Percentiles rank a stretch among this genome's conserved stretches.
phyloP scores from a whole-genome alignment of 2,329 filamentous ascomycete species.

The Phoma sp. region DNA sequence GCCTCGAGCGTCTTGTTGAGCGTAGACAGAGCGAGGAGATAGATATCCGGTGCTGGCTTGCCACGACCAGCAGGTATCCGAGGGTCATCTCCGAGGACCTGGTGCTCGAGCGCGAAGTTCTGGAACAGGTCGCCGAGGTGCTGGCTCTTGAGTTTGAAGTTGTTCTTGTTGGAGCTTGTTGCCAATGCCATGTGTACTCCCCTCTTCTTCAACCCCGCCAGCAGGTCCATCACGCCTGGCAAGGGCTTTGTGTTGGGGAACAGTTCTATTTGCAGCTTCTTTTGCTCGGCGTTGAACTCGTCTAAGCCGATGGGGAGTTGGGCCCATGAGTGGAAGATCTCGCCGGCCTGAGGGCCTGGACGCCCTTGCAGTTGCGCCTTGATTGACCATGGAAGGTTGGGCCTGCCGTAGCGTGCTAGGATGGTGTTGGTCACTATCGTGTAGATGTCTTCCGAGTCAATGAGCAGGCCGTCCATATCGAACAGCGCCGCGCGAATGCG shows the following conservation, averaged over 20 bases:
- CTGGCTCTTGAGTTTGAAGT: constrained; percentile 77
- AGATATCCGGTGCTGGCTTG: constrained; percentile 95
- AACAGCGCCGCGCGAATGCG: constrained; percentile 91
- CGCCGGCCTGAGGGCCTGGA: constrained; percentile 62
- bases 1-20: constrained; percentile 77
- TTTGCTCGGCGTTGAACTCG: constrained; percentile 67
- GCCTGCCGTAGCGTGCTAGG: constrained; percentile 73
- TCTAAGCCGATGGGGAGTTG: constrained; percentile 76
- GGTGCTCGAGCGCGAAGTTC: constrained; percentile 73
- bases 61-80: constrained; percentile 80
- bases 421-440: constrained; percentile 82
- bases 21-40: constrained; percentile 80
- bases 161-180: constrained; percentile 74
- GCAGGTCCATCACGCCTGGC: constrained; percentile 75
- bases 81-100: constrained; percentile 83
- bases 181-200: constrained; percentile 83
- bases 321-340: constrained; percentile 81
- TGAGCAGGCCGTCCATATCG: constrained; percentile 97
- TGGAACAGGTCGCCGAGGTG: constrained; percentile 60
- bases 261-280: constrained; percentile 68
- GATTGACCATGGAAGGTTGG: constrained; percentile 85
- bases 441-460: constrained; percentile 92
- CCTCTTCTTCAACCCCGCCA: constrained; percentile 64
- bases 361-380: constrained; percentile 83
- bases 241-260: constrained; percentile 80